Conservation (phyloP, 2,329 filamentous ascomycete species). For the Penicillium sp. region DNA sequence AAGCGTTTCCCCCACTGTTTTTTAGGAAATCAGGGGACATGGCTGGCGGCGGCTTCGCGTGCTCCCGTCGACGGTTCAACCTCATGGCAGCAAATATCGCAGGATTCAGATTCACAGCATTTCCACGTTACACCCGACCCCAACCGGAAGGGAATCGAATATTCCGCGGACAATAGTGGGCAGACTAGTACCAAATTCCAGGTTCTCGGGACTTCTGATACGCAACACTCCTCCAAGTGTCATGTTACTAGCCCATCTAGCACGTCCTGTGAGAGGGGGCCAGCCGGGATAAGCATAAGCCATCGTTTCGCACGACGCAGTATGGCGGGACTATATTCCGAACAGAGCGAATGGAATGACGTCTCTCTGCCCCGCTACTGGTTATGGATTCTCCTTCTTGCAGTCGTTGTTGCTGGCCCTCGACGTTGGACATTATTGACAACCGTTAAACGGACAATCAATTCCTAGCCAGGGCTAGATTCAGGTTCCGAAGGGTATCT, state of each 20-base stretch:
- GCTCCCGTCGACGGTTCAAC: constrained; percentile 6
- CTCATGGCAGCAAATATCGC: neutral
- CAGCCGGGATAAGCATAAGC: constrained; percentile 8
- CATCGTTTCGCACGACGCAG: neutral
- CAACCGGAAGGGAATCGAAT: constrained; percentile 26
- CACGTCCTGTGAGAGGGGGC: neutral
- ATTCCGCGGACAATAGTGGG: constrained; percentile 26
- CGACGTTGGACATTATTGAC: neutral
- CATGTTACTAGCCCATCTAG: neutral
- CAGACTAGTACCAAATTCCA: constrained; percentile 27
- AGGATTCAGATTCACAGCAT: neutral
- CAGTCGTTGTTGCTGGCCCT: neutral
- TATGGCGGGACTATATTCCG: constrained; percentile 11
- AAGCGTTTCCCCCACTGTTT: neutral
- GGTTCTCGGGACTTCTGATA: constrained; percentile 24
- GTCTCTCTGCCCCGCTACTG: neutral
- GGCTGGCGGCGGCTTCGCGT: constrained; percentile 6
- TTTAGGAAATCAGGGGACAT: neutral
- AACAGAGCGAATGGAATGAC: neutral
- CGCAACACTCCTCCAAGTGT: constrained; percentile 18
- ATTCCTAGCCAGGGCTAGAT: constrained; percentile 5
- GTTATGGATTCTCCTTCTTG: neutral
- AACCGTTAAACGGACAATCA: neutral
- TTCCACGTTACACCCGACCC: constrained; percentile 14
- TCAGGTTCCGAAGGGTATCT: constrained; percentile 10